phyloP scores from a whole-genome alignment of 257 asterid species.

The Capsicum baccatum region DNA sequence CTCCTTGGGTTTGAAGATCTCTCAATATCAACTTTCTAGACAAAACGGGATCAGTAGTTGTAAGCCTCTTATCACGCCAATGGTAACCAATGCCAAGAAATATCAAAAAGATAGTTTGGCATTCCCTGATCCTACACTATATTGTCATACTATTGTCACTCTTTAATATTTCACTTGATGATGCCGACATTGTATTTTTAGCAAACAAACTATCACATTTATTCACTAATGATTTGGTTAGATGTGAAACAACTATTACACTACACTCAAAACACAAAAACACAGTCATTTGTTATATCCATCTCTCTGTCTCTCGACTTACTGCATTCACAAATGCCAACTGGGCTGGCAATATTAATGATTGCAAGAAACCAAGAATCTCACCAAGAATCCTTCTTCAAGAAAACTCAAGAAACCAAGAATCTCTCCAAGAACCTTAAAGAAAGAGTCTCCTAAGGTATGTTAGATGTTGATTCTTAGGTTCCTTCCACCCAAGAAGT shows the following conservation, averaged over 20 bases:
- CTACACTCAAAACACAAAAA: background rate
- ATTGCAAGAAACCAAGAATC: too few species aligned
- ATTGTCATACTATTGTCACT: background rate
- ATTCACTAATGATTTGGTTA: background rate
- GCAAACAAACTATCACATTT: background rate
- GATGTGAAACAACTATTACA: background rate
- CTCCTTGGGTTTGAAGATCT: too few species aligned
- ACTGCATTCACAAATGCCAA: background rate
- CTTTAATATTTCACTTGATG: background rate
- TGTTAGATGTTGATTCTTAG: too few species aligned
- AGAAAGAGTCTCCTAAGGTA: too few species aligned
- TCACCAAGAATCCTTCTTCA: too few species aligned
- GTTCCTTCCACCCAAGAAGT: too few species aligned
- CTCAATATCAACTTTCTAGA: background rate
- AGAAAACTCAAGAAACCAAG: too few species aligned
- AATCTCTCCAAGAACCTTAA: too few species aligned
- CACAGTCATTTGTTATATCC: background rate
- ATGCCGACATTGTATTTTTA: background rate
- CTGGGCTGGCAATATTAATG: background rate
- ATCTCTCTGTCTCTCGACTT: background rate
- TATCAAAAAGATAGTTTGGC: too few species aligned
- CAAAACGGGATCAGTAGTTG: too few species aligned
- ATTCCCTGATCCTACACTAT: background rate
- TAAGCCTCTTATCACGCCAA: background rate
- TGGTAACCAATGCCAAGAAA: background rate